phyloP scores from a whole-genome alignment of 2,329 filamentous ascomycete genomes.

The Ascochyta viciae-villosae region DNA sequence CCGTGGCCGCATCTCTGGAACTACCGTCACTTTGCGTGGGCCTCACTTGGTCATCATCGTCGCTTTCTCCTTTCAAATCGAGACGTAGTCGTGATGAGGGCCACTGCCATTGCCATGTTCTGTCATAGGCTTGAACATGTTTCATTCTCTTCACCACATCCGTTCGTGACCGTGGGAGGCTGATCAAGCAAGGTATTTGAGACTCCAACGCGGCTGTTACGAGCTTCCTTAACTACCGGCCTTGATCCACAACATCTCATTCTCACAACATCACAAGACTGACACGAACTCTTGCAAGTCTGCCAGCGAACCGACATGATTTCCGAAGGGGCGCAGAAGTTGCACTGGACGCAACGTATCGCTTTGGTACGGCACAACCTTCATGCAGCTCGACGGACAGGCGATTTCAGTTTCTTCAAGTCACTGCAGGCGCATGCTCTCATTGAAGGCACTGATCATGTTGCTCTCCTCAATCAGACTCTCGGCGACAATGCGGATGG shows the following conservation, averaged over 20 bases:
- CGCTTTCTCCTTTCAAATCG: not conserved
- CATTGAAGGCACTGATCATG: conserved; percentile 55
- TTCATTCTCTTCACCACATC: not conserved
- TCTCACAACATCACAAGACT: not conserved
- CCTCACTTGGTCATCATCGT: conserved; percentile 3
- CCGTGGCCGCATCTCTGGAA: conserved; percentile 2
- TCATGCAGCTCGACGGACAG: conserved; percentile 52
- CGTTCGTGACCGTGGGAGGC: not conserved
- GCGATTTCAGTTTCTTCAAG: conserved; percentile 58
- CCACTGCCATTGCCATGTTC: not conserved
- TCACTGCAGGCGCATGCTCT: conserved; percentile 53
- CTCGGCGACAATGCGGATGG: conserved; percentile 54
- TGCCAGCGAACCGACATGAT: conserved; percentile 18
- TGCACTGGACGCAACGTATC: conserved; percentile 57
- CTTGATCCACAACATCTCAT: not conserved
- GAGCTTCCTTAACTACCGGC: not conserved
- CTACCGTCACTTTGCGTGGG: not conserved
- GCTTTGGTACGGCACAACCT: conserved; percentile 56
- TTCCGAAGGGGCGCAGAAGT: conserved; percentile 36
- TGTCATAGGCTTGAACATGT: not conserved
- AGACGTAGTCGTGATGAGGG: not conserved
- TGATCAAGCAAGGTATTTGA: not conserved
- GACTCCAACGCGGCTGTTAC: not conserved
- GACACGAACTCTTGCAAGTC: not conserved
- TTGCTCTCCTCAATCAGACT: conserved; percentile 50